Base-by-base conservation (phyloP, 2,329 filamentous ascomycete genomes). In the Fusarium oligoseptatum region DNA sequence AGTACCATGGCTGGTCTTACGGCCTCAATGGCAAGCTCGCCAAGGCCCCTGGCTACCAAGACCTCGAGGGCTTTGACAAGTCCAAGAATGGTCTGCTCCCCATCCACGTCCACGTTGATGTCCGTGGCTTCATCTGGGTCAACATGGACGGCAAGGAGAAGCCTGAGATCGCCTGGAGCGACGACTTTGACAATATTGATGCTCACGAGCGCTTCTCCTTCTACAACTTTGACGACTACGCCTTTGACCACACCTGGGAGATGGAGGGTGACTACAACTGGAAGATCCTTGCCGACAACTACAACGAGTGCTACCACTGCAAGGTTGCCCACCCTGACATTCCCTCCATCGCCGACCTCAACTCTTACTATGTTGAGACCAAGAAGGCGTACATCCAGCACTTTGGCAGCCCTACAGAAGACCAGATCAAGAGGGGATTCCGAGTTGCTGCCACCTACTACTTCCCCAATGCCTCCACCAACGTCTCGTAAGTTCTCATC, bases 261-360 rank as follows among this genome's bases (percentile, higher is more conserved):
- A 87, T 89, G 85, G 85, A 89, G 58, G 87, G 86, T 0, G 84
- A 86, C 36, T 89, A 87, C 78, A 91, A 91, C 82, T 91, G 89
- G 89, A 91, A 91, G 82, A 87, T 88, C 27, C 80, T 90, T 36
- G 86, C 87, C 15, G 90, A 92, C 78, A 91, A 92, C 82, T 92
- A 91, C 84, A 92, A 92, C 78, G 90, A 90, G 78, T 92, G 90
- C 78, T 92, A 92, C 75, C 90, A 92, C 82, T 91, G 89, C 83
- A 86, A 87, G 60, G 88, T 87, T 1, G 87, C 89, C 2, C 89
- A 91, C 74, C 89, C 90, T 3, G 88, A 90, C 67, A 87, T 91
- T 36, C 84, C 88, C 6, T 83, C 84, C 48, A 84, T 91, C n/a
- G 86, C 89, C 52, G 88, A 91, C 68, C 85, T 91, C 43, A 85